phyloP scores from a whole-genome alignment of 2,329 filamentous ascomycete genomes.

The Pyrenochaeta sp. region DNA sequence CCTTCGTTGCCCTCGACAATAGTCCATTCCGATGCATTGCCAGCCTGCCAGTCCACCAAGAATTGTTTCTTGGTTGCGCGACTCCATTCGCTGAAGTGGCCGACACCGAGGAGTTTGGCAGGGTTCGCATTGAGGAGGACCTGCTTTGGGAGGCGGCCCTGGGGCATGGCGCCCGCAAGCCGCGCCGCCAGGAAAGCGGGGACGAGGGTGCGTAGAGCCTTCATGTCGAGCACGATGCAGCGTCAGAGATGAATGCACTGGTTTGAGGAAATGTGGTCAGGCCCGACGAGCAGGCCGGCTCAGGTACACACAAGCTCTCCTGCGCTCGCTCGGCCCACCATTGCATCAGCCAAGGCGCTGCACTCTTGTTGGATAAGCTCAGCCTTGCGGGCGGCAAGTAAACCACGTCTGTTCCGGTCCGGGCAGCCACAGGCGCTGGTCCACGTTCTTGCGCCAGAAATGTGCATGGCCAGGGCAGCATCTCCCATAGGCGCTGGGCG shows the following conservation, averaged over 20 bases:
- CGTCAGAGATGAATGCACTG: background rate
- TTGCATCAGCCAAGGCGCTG: constrained; percentile 2
- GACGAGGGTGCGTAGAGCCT: constrained; percentile 18
- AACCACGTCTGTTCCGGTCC: background rate
- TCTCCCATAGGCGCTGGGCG: no score
- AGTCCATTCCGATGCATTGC: constrained; percentile 54
- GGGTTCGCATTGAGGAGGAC: constrained; percentile 20
- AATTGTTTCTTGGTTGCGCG: constrained; percentile 58
- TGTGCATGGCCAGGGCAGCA: no score
- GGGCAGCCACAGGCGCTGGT: background rate
- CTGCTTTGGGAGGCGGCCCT: constrained; percentile 25
- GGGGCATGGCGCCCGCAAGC: constrained; percentile 25
- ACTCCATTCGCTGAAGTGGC: constrained; percentile 61
- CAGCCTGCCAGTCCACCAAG: constrained; percentile 58
- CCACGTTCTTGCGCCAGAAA: no score
- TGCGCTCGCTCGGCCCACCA: background rate
- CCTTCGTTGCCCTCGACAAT: constrained; percentile 59
- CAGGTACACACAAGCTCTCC: background rate
- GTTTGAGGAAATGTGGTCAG: background rate
- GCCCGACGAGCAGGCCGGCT: background rate
- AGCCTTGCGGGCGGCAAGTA: background rate
- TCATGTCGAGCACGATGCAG: constrained; percentile 21
- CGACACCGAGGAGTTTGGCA: constrained; percentile 47
- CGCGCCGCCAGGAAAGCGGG: constrained; percentile 19
- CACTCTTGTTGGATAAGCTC: background rate